phyloP scores from a whole-genome alignment of 23 red algal genomes.

The Gracilariopsis chorda region DNA sequence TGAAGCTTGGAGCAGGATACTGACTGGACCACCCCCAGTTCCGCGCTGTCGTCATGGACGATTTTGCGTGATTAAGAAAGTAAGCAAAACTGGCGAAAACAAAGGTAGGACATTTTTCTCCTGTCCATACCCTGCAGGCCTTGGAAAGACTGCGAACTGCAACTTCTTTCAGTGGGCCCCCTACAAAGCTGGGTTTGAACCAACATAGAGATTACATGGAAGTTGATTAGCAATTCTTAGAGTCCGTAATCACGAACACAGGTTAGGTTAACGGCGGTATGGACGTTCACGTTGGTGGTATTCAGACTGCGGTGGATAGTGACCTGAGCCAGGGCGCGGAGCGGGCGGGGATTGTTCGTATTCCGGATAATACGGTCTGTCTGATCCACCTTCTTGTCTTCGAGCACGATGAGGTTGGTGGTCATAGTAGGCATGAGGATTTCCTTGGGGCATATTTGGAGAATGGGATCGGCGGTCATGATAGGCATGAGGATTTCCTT shows the following conservation, averaged over 20 bases:
- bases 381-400: no score
- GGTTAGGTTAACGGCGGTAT: not conserved
- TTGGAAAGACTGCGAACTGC: constrained; percentile 19
- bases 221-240: no score
- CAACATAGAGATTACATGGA: no score
- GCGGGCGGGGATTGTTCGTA: not conserved
- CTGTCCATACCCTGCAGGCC: constrained; percentile 25
- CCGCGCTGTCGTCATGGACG: constrained; percentile 49
- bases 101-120: constrained; percentile 54
- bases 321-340: not conserved
- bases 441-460: not conserved
- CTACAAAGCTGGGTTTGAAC: constrained; percentile 19
- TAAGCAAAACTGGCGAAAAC: constrained; percentile 50
- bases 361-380: no score
- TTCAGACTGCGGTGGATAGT: not conserved
- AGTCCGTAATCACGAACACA: no score
- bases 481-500: not conserved
- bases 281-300: not conserved
- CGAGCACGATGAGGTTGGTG: not conserved
- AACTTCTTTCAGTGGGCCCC: constrained; percentile 62
- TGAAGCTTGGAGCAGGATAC: constrained; percentile 23
- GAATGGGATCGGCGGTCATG: not conserved
- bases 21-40: constrained; percentile 47
- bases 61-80: constrained; percentile 42
- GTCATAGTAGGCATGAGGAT: not conserved